Base-by-base conservation (phyloP, 1,139 yeast species). In the Saccharomyces uvarum region DNA sequence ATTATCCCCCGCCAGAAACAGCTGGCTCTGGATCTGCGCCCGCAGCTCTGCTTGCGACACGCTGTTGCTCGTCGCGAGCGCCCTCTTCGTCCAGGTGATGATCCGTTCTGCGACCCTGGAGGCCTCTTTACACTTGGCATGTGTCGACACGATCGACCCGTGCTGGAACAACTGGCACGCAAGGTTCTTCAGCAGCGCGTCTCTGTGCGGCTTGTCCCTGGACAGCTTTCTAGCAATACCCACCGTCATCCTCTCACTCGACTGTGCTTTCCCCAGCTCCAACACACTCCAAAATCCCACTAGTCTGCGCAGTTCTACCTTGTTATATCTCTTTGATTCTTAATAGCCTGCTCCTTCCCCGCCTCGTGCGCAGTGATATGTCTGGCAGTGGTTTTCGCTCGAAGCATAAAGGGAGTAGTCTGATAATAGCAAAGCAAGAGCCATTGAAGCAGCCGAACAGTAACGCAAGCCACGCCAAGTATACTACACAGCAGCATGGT, bases 51-150 rank as follows among this genome's bases (percentile, higher is more conserved):
- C 26, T 3, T 48, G 55, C 26, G 57, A 48, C 54, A 53, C 46
- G 44, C 24, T 50, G 50, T 16, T 53, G 56, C 28, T 62, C 47
- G 21, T 9, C 21, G n/a, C 28, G 24, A 24, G 42, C 11, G 44
- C 56, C 24, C 50, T 64, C 63, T 74, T 70, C 26, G 84, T 81
- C 62, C 77, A 74, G 8, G 80, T 75, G 60, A 83, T 81, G 51
- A 82, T 65, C 55, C 79, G 76, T 59, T 84, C 88, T 11, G 82
- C 79, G 29, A 76, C 70, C 14, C 77, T 73, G 56, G 81, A 83
- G 0, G 88, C 79, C 60, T 82, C 83, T 67, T 82, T 83, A 51
- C 90, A 89, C 68, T 84, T 84, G 44, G 87, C 86, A 60, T 80
- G 80, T 1, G 93, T 86, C 0, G 91, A 84, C 8, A 81, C 77